Percentiles rank a stretch among this genome's conserved stretches.
Conservation (phyloP, 129 eudicot species). For the Flaveria robusta region DNA sequence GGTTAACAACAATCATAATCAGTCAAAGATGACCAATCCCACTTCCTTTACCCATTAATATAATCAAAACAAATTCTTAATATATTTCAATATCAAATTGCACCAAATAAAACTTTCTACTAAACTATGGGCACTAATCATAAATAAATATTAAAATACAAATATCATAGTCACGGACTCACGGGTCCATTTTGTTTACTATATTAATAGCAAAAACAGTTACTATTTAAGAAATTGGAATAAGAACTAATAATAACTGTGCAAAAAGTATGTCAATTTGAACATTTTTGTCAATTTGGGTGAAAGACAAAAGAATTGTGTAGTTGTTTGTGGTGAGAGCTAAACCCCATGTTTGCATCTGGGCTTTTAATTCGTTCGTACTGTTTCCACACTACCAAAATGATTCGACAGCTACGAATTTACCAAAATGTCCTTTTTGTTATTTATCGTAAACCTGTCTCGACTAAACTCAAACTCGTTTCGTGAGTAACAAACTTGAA, state of each 20-base stretch:
- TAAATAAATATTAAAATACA: not conserved
- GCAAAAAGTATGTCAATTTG: conserved; percentile 20
- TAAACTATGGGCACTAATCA: conserved; percentile 20
- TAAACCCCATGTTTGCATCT: conserved; percentile 22
- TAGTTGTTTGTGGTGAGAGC: conserved; percentile 18
- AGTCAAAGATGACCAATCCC: no score
- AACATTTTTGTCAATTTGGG: conserved; percentile 18
- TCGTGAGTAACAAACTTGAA: no score
- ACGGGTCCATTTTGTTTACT: conserved; percentile 19
- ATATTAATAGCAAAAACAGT: not conserved
- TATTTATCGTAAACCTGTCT: no score
- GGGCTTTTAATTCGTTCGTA: conserved; percentile 1
- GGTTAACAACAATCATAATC: no score
- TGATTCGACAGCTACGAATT: not conserved
- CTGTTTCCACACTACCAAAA: conserved; percentile 7
- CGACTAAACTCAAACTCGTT: no score
- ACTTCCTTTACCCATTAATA: no score
- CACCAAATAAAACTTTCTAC: conserved; percentile 5
- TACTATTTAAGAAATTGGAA: not conserved
- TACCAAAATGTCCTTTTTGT: conserved; percentile 13
- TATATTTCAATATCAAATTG: not conserved
- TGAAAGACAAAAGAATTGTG: not conserved
- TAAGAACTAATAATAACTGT: not conserved
- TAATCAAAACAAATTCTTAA: no score
- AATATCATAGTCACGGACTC: conserved; percentile 34